phyloP scores from a whole-genome alignment of 441 rosid genomes.

The Adansonia rubrostipa region DNA sequence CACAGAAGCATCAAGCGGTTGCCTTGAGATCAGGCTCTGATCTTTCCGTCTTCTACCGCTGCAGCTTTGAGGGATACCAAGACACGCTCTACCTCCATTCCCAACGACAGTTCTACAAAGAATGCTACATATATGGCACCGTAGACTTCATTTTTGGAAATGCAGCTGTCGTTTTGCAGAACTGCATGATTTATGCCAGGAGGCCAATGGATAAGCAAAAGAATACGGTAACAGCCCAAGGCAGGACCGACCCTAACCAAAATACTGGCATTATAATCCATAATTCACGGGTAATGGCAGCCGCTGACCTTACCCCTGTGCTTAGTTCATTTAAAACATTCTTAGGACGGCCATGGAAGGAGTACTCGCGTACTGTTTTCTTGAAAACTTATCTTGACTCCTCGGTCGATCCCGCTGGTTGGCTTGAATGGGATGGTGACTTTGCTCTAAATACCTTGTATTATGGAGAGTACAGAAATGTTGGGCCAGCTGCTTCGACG shows the following conservation, averaged over 20 bases:
- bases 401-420: slow-evolving; percentile 63
- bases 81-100: slow-evolving; percentile 84
- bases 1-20: slow-evolving; percentile 79
- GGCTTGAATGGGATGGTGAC: slow-evolving; percentile 55
- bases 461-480: slow-evolving; percentile 73
- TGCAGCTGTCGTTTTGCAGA: slow-evolving; percentile 73
- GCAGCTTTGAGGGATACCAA: slow-evolving; percentile 73
- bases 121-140: slow-evolving; percentile 80
- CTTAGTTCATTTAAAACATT: slow-evolving; percentile 45
- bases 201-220: slow-evolving; percentile 52
- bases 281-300: slow-evolving; percentile 51
- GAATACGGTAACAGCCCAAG: slow-evolving; percentile 68
- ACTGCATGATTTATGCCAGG: slow-evolving; percentile 56
- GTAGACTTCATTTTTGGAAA: slow-evolving; percentile 86
- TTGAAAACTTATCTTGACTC: slow-evolving; percentile 49
- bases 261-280: slow-evolving; percentile 78
- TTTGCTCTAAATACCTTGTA: slow-evolving; percentile 67
- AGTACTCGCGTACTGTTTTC: slow-evolving; percentile 60
- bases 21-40: slow-evolving; percentile 86
- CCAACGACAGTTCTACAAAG: slow-evolving; percentile 74
- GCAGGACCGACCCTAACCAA: slow-evolving; percentile 60
- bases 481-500: slow-evolving; percentile 67
- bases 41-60: slow-evolving; percentile 78
- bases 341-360: slow-evolving; percentile 78
- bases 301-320: slow-evolving; percentile 54